Percentiles rank a stretch among this genome's conserved stretches.
Conservation (phyloP, 2,329 filamentous ascomycete genomes). For the Aschersonia sp. region DNA sequence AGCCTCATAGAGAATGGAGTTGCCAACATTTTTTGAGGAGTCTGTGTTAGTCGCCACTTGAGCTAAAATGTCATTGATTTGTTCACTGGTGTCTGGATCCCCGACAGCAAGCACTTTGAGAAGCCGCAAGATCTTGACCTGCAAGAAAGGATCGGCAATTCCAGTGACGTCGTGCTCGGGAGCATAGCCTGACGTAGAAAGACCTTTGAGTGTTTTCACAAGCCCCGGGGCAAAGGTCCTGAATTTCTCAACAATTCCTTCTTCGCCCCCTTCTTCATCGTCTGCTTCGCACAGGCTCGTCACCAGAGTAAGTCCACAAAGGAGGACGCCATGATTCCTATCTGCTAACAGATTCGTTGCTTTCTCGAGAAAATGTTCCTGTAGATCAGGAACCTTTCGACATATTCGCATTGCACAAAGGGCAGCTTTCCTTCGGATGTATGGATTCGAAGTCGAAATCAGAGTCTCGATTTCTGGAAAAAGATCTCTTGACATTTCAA, state of each 20-base stretch:
- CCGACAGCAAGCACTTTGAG: constrained; percentile 76
- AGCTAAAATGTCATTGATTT: constrained; percentile 96
- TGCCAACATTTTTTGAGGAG: constrained; percentile 94
- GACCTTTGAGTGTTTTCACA: constrained; percentile 78
- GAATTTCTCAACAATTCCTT: constrained; percentile 82
- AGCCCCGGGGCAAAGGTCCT: constrained; percentile 70
- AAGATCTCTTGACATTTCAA: constrained; percentile 96
- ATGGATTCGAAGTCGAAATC: constrained; percentile 88
- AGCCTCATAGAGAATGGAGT: constrained; percentile 94
- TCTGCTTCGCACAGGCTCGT: constrained; percentile 90
- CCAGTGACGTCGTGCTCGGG: constrained; percentile 97
- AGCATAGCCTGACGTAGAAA: constrained; percentile 91
- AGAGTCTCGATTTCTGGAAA: constrained; percentile 93
- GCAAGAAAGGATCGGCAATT: constrained; percentile 92
- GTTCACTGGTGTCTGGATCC: constrained; percentile 76
- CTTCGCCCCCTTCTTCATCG: constrained; percentile 80
- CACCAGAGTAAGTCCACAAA: constrained; percentile 84
- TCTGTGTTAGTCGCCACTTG: constrained; percentile 98
- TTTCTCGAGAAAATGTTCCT: constrained; percentile 95
- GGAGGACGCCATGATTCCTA: constrained; percentile 85
- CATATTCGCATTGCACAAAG: constrained; percentile 99
- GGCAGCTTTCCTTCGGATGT: constrained; percentile 91
- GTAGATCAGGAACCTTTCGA: constrained; percentile 89
- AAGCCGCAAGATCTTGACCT: constrained; percentile 86
- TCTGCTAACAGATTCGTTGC: constrained; percentile 77